phyloP scores from a whole-genome alignment of 2,329 filamentous ascomycete genomes.

The Hypocrella siamensis region DNA sequence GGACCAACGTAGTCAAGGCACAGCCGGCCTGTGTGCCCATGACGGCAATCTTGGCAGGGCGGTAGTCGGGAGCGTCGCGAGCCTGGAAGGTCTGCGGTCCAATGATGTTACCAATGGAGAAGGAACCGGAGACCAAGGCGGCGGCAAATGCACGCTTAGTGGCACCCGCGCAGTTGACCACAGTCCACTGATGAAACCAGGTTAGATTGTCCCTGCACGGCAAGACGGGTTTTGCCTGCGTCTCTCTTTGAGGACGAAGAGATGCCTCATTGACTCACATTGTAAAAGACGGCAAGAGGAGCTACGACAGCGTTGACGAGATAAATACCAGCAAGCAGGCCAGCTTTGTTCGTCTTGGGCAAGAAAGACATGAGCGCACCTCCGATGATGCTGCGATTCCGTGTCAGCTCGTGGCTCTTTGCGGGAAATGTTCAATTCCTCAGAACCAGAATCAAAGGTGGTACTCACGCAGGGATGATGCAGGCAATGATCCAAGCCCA shows the following conservation, averaged over 20 bases:
- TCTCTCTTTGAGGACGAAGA: not conserved
- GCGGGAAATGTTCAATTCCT: not conserved
- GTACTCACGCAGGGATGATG: slow-evolving; percentile 28
- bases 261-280: slow-evolving; percentile 12
- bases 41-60: slow-evolving; percentile 37
- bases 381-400: slow-evolving; percentile 23
- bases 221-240: not conserved
- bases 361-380: slow-evolving; percentile 38
- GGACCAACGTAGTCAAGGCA: slow-evolving; percentile 21
- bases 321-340: slow-evolving; percentile 32
- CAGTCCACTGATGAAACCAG: slow-evolving; percentile 31
- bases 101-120: slow-evolving; percentile 39
- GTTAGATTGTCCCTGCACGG: not conserved
- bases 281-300: slow-evolving; percentile 28
- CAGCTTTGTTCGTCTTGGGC: slow-evolving; percentile 25
- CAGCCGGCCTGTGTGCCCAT: slow-evolving; percentile 32
- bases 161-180: slow-evolving; percentile 33
- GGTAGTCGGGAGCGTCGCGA: slow-evolving; percentile 33
- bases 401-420: not conserved
- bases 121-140: slow-evolving; percentile 31
- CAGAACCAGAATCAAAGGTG: no score
- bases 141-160: slow-evolving; percentile 36
- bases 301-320: slow-evolving; percentile 33
- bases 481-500: slow-evolving; percentile 33
- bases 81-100: slow-evolving; percentile 40